These are phyloP conservation scores for Fusarium solani-melongenae DNA, from an alignment of 2,329 filamentous ascomycete species.

Conservation along the genomic window DNA sequence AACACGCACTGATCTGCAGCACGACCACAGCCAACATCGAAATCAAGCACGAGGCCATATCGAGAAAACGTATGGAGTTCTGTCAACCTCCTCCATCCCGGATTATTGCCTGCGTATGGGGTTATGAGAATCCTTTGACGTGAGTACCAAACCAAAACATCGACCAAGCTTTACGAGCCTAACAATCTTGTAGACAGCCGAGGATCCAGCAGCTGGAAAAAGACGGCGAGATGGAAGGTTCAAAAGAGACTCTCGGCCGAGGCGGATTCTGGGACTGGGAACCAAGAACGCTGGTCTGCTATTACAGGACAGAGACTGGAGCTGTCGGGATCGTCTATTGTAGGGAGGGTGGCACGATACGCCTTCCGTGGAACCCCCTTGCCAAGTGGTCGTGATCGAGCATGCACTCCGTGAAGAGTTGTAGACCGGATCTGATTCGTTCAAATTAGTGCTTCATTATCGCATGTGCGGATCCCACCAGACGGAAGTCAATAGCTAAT, in stretches of 20 bases:
- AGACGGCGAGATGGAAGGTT: conserved; percentile 18
- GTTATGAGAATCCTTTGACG: conserved; percentile 8
- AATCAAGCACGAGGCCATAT: conserved; percentile 23
- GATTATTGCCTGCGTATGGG: conserved; percentile 19
- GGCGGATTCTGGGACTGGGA: conserved; percentile 20
- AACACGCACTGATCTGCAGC: neutral
- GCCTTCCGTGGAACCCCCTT: conserved; percentile 21
- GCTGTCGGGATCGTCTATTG: conserved; percentile 4
- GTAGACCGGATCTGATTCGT: neutral
- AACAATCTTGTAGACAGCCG: neutral
- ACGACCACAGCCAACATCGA: conserved; percentile 11
- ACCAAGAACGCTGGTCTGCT: conserved; percentile 13
- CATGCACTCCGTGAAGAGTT: neutral
- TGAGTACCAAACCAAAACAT: neutral
- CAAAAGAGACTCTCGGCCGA: neutral
- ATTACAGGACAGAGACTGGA: conserved; percentile 16
- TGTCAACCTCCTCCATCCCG: conserved; percentile 12
- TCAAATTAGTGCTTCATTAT: neutral
- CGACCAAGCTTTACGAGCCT: neutral
- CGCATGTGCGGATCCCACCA: neutral
- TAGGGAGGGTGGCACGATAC: conserved; percentile 19
- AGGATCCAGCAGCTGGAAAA: conserved; percentile 16
- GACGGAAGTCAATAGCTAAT: neutral
- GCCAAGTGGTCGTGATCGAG: conserved; percentile 19
- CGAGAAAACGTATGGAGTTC: conserved; percentile 20